A percentile compares a stretch with the other conserved stretches of the same genome.
These are phyloP conservation scores for Ustilago crameri DNA, from an alignment of 1,284 basidiomycete genomes.

Conservation along the genomic window DNA sequence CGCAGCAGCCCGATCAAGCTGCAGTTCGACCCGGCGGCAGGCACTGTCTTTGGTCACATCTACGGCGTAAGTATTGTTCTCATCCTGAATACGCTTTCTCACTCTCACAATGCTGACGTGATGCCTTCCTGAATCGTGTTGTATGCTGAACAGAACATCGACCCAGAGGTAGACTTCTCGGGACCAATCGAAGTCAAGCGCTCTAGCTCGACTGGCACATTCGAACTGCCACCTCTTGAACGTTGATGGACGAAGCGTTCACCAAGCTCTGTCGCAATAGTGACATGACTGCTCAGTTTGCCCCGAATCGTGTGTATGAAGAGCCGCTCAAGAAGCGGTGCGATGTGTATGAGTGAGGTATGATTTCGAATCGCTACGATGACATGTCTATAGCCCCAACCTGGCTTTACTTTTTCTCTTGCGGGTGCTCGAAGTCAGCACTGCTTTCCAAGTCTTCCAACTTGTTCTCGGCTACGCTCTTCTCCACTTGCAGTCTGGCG, in stretches of 20 bases:
- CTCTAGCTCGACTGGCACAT: conserved; percentile 20
- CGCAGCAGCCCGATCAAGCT: conserved; percentile 37
- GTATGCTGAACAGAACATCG: conserved; percentile 25
- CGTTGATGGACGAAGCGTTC: conserved; percentile 6
- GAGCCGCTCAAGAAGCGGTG: no score
- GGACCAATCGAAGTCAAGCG: conserved; percentile 42
- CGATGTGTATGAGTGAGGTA: background rate
- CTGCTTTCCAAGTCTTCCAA: conserved; percentile 44
- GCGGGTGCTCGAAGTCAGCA: conserved; percentile 19
- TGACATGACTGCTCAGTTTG: no score
- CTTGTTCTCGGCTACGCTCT: conserved; percentile 35
- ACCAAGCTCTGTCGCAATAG: background rate
- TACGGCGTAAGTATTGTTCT: conserved; percentile 42
- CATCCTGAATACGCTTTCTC: background rate
- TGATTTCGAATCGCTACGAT: background rate
- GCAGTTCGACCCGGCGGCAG: conserved; percentile 51
- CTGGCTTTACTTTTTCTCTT: conserved; percentile 4
- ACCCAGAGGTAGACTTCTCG: conserved; percentile 41
- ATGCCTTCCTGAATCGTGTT: background rate
- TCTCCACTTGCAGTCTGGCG: conserved; percentile 46
- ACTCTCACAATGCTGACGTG: background rate
- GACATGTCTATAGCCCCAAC: conserved; percentile 6
- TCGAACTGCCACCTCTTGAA: conserved; percentile 36
- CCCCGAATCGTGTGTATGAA: no score
- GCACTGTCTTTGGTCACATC: conserved; percentile 53